These are phyloP conservation scores for Fragilariopsis cylindrus DNA, from an alignment of 108 stramenopile genomes.

Conservation along the genomic window DNA sequence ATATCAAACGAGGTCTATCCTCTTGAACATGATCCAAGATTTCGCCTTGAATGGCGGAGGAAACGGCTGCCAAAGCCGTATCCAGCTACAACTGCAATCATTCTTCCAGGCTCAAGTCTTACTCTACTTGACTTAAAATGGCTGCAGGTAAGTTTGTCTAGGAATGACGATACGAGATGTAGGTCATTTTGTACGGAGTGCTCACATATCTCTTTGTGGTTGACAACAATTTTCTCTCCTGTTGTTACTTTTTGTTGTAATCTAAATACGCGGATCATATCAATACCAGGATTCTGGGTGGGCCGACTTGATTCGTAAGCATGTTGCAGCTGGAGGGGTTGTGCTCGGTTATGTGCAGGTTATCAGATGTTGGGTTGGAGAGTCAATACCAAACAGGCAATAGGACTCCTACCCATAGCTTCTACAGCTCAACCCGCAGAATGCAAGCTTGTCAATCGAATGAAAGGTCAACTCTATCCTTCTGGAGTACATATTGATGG, in stretches of 20 bases:
- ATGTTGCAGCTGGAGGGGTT: conserved; percentile 29
- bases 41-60: conserved; percentile 35
- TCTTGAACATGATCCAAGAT: conserved; percentile 32
- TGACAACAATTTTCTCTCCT: not conserved
- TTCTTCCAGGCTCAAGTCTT: conserved; percentile 41
- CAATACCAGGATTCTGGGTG: conserved; percentile 33
- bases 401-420: conserved; percentile 32
- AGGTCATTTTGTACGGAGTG: too few species aligned
- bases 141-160: conserved; percentile 14
- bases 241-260: not conserved
- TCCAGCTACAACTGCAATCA: conserved; percentile 28
- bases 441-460: conserved; percentile 30
- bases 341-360: conserved; percentile 42
- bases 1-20: conserved; percentile 37
- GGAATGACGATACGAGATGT: too few species aligned
- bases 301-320: conserved; percentile 33
- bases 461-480: conserved; percentile 26
- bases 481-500: conserved; percentile 19
- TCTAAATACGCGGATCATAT: not conserved
- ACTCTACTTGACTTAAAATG: conserved; percentile 41
- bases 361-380: conserved; percentile 43
- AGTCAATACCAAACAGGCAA: conserved; percentile 9
- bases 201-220: too few species aligned
- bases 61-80: conserved; percentile 34
- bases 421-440: conserved; percentile 32